Conservation (phyloP, 306 rosid genomes). For the Quercus bicolor region DNA sequence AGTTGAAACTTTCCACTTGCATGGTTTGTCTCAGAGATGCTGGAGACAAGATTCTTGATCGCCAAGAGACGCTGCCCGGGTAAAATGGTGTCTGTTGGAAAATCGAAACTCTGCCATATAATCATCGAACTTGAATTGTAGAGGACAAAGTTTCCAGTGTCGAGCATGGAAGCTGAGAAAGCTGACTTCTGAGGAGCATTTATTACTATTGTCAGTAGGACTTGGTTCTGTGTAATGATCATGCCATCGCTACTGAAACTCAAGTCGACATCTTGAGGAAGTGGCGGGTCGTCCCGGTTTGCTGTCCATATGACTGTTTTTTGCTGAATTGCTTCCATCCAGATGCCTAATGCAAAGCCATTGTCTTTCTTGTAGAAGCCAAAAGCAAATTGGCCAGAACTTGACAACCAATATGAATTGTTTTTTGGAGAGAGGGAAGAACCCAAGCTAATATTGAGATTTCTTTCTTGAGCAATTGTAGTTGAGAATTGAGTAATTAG, state of each 20-base stretch:
- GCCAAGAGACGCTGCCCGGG: neutral
- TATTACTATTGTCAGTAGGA: neutral
- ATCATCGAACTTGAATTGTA: neutral
- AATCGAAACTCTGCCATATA: conserved; percentile 23
- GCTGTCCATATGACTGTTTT: conserved; percentile 32
- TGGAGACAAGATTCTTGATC: conserved; percentile 2
- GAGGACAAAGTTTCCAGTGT: conserved; percentile 35
- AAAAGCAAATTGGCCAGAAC: conserved; percentile 29
- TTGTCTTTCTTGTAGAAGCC: conserved; percentile 13
- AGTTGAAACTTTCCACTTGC: neutral
- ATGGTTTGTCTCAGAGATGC: neutral
- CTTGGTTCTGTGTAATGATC: neutral
- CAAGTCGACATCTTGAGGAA: neutral
- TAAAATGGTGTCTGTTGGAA: conserved; percentile 28
- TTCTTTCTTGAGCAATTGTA: neutral
- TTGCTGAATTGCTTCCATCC: conserved; percentile 12
- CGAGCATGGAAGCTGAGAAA: conserved; percentile 21
- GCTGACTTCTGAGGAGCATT: neutral
- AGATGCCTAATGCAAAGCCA: conserved; percentile 18
- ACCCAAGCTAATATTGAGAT: neutral
- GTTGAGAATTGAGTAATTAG: neutral
- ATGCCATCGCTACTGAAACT: neutral
- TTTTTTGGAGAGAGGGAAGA: neutral
- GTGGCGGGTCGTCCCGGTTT: conserved; percentile 10
- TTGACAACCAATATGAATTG: neutral